phyloP scores from a whole-genome alignment of 768 basidiomycete species.

The Russula ochroleuca region DNA sequence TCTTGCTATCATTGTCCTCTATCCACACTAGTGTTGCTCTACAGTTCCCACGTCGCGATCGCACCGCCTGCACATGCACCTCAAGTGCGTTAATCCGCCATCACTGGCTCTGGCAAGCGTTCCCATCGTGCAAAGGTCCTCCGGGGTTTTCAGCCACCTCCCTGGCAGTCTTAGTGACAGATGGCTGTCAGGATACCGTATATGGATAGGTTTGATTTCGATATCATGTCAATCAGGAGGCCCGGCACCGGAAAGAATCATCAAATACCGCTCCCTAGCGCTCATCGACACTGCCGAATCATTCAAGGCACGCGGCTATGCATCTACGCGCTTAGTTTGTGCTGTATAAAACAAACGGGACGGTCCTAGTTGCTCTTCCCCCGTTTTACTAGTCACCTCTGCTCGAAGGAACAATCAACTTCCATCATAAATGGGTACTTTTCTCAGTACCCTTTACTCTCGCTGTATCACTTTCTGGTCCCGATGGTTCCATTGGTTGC shows the following conservation, averaged over 20 bases:
- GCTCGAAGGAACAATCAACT: not conserved
- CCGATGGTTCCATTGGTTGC: not conserved
- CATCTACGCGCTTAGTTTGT: not conserved
- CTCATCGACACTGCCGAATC: too few relatives aligned
- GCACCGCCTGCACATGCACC: not conserved
- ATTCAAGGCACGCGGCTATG: too few relatives aligned
- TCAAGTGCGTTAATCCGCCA: too few relatives aligned
- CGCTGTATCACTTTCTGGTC: not conserved
- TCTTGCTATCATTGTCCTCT: too few relatives aligned
- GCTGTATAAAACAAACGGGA: not conserved
- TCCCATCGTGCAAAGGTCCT: not conserved
- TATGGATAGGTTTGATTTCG: not conserved
- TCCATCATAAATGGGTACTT: not conserved
- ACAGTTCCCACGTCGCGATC: not conserved
- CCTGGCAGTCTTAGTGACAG: too few relatives aligned
- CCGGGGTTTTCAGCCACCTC: too few relatives aligned
- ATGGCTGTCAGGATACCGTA: too few relatives aligned
- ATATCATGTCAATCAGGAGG: not conserved
- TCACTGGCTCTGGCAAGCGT: not conserved
- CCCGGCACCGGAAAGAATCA: too few relatives aligned
- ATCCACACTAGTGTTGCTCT: not conserved
- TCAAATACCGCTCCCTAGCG: too few relatives aligned
- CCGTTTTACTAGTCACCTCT: not conserved
- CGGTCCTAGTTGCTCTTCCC: not conserved
- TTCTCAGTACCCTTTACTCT: conserved; percentile 2